These are phyloP conservation scores for Trichoderma asperellum DNA, from an alignment of 2,329 filamentous ascomycete species.

Conservation along the genomic window DNA sequence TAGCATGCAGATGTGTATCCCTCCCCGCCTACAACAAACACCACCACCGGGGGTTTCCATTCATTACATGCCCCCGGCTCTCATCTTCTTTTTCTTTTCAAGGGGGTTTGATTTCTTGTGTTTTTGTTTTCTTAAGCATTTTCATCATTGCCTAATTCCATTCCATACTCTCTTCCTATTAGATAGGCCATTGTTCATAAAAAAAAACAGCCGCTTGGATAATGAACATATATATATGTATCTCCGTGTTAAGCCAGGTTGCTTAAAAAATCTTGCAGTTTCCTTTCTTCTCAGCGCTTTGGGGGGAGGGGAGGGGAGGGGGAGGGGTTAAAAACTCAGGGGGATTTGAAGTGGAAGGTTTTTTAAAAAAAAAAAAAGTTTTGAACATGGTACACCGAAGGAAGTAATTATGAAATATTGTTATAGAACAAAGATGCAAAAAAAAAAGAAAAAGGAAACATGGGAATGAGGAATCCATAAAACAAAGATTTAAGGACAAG, in stretches of 20 bases:
- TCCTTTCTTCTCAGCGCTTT: constrained; percentile 21
- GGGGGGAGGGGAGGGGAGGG: background rate
- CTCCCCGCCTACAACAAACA: background rate
- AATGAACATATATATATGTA: background rate
- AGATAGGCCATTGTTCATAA: constrained; percentile 19
- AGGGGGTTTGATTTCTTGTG: background rate
- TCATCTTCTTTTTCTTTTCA: background rate
- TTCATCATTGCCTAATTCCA: background rate
- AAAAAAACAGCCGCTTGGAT: constrained; percentile 13
- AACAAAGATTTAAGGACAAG: constrained; percentile 33
- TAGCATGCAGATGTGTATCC: constrained; percentile 20
- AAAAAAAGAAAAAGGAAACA: constrained; percentile 19
- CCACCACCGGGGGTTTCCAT: background rate
- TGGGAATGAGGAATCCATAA: constrained; percentile 26
- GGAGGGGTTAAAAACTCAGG: constrained; percentile 6
- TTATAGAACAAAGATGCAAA: constrained; percentile 24
- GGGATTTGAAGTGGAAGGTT: background rate
- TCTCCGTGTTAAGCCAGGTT: constrained; percentile 1
- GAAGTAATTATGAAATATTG: constrained; percentile 28
- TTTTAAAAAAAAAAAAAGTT: constrained; percentile 3
- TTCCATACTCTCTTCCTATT: constrained; percentile 8
- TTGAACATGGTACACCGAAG: constrained; percentile 30
- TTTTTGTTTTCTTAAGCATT: background rate
- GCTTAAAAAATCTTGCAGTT: constrained; percentile 9
- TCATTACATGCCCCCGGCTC: background rate